phyloP scores from a whole-genome alignment of 2,329 filamentous ascomycete genomes.

The Alternaria triticina region DNA sequence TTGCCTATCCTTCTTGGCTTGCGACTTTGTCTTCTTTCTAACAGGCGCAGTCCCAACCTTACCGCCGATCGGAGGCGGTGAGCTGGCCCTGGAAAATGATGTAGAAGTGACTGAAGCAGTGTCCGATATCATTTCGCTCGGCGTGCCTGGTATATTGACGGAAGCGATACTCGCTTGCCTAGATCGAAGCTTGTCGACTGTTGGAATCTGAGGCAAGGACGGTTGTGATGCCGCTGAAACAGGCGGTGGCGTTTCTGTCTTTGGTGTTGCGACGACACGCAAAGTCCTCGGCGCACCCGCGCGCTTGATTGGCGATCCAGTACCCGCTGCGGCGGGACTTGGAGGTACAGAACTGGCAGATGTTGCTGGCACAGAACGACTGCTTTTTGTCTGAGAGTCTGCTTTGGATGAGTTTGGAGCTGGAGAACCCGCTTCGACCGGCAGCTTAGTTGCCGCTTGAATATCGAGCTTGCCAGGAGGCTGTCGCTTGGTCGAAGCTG shows the following conservation, averaged over 20 bases:
- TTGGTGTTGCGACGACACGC: constrained; percentile 72
- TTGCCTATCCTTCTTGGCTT: constrained; percentile 77
- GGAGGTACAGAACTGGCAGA: constrained; percentile 58
- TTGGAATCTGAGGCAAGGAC: constrained; percentile 41
- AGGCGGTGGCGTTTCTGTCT: constrained; percentile 61
- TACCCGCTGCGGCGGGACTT: constrained; percentile 60
- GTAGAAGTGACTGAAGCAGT: constrained; percentile 76
- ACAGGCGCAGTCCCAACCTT: constrained; percentile 73
- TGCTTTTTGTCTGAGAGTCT: constrained; percentile 32
- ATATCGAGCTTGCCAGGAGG: constrained; percentile 58
- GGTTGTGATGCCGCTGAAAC: constrained; percentile 42
- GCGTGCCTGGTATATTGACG: constrained; percentile 71
- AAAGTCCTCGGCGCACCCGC: constrained; percentile 65
- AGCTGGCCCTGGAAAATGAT: constrained; percentile 74
- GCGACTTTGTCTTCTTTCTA: constrained; percentile 75
- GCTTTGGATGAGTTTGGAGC: constrained; percentile 22
- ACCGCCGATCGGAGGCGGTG: constrained; percentile 65
- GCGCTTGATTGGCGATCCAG: constrained; percentile 52
- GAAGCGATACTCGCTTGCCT: constrained; percentile 63
- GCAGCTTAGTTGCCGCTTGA: constrained; percentile 43
- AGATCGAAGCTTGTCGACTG: constrained; percentile 53
- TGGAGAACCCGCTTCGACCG: constrained; percentile 26
- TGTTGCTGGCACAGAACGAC: constrained; percentile 42
- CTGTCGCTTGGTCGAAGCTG: constrained; percentile 42
- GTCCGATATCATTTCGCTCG: constrained; percentile 79